Conservation (phyloP, 2,329 filamentous ascomycete genomes). For the Massarina eburnea region DNA sequence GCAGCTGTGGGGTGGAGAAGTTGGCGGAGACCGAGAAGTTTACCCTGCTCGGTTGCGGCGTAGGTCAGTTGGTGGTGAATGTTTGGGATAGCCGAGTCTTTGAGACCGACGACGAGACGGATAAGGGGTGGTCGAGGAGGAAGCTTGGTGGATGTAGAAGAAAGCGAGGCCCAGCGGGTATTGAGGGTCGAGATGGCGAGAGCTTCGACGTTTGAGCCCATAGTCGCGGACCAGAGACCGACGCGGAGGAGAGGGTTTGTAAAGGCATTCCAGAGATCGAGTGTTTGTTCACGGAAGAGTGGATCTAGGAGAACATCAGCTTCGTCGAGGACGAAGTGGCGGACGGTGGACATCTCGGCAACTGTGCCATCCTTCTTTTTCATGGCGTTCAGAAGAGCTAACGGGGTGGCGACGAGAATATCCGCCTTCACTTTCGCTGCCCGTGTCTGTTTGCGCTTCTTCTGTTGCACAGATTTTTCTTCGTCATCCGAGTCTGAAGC, state of each 20-base stretch:
- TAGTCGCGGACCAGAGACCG: constrained; percentile 94
- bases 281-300: constrained; percentile 85
- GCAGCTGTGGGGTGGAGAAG: constrained; percentile 74
- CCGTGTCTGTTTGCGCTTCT: constrained; percentile 40
- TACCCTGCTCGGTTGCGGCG: constrained; percentile 89
- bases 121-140: constrained; percentile 58
- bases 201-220: constrained; percentile 88
- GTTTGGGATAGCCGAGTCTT: constrained; percentile 93
- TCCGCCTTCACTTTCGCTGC: constrained; percentile 68
- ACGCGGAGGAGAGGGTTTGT: constrained; percentile 68
- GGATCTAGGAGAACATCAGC: constrained; percentile 92
- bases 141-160: constrained; percentile 39
- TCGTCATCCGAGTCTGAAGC: constrained; percentile 7
- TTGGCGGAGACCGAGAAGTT: constrained; percentile 87
- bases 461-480: constrained; percentile 31
- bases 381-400: constrained; percentile 75
- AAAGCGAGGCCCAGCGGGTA: constrained; percentile 37
- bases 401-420: constrained; percentile 78
- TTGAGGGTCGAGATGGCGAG: constrained; percentile 66
- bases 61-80: constrained; percentile 88
- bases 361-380: constrained; percentile 49
- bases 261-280: constrained; percentile 81
- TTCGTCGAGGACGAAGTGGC: constrained; percentile 82
- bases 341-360: constrained; percentile 65
- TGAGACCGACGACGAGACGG: constrained; percentile 90